Conservation (phyloP, 2,329 filamentous ascomycete genomes). For the Sporothrix sp. region DNA sequence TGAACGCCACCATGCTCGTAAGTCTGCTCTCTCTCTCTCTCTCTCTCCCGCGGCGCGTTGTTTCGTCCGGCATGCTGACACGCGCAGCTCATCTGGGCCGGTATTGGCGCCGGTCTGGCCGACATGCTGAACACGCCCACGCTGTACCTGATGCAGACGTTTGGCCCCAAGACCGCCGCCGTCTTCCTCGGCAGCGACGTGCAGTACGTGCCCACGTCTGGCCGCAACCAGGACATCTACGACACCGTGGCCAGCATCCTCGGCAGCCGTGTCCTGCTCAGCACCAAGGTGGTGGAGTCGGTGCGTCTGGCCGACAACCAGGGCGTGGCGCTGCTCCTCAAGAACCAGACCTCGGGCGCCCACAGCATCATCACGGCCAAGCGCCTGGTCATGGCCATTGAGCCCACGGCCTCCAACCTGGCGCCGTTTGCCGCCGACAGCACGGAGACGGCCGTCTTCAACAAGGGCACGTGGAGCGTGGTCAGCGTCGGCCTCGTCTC, state of each 20-base stretch:
- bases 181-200: slow-evolving; percentile 24
- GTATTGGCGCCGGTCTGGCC: slow-evolving; percentile 33
- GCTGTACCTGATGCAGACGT: slow-evolving; percentile 36
- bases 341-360: slow-evolving; percentile 17
- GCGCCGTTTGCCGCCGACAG: slow-evolving; percentile 25
- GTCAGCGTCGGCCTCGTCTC: slow-evolving; percentile 26
- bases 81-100: slow-evolving; percentile 32
- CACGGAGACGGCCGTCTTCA: slow-evolving; percentile 24
- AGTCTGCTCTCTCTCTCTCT: too few relatives aligned
- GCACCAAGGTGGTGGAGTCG: slow-evolving; percentile 25
- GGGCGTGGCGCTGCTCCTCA: slow-evolving; percentile 25
- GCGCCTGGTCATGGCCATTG: slow-evolving; percentile 28
- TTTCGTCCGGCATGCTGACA: too few relatives aligned
- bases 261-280: slow-evolving; percentile 28
- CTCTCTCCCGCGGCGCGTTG: too few relatives aligned
- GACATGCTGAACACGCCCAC: slow-evolving; percentile 34
- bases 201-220: slow-evolving; percentile 26
- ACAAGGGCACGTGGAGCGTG: slow-evolving; percentile 24
- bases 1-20: slow-evolving; percentile 20
- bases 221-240: slow-evolving; percentile 32
- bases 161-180: slow-evolving; percentile 28
- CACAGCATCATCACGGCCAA: slow-evolving; percentile 25
- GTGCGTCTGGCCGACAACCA: slow-evolving; percentile 21
- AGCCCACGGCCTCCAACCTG: slow-evolving; percentile 25
- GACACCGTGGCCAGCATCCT: slow-evolving; percentile 27